Evolutionary conservation across 371 early-diverging fungal species (phyloP), one percentile per base, ranked within the genome.

Genomic region (Lichtheimia ramosa): DNA sequence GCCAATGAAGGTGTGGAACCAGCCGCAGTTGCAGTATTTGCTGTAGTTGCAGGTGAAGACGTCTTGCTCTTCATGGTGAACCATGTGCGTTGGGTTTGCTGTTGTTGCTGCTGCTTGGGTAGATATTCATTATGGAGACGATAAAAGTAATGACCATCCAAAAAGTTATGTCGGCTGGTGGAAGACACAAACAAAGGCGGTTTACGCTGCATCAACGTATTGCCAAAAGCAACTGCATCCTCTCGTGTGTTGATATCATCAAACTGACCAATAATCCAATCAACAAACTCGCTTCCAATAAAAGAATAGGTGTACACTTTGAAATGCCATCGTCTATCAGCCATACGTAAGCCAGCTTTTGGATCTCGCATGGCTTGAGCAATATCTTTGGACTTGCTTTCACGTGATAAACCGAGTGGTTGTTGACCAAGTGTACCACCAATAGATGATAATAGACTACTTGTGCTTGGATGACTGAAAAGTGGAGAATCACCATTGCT

Each of bases 91-190:
- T 59, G 59, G 5, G 53, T 43, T 34, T 34, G 34, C 34, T 34
- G 34, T 10, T 59, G 59, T 16, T 77, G 81, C 20, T 70, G 72
- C 23, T 69, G 74, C 14, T 65, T 68, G 2, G 76, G 74, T 2
- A 79, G 71, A 56, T 83, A 87, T 4, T 88, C 85, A 13, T 78
- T 79, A 8, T 84, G 83, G 24, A 98, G 69, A 34, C 83, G 84
- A 66, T 96, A 98, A 71, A 93, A 96, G 69, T 94, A 95, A 54
- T 92, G 89, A 0, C 97, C 98, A 61, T 98, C 98, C 63, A 95
- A 59, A 62, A 98, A 93, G 20, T 70, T 61, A 56, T 93, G 93
- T 15, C 82, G 71, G 5, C 79, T 75, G 27, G 86, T 84, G 6
- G 86, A 93, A 48, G 97, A 96, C 21, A 82, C 75, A 65, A 96